These are phyloP conservation scores for Puccinellia tenuiflora DNA, from an alignment of 176 grass and related monocot genomes.

Conservation along the genomic window DNA sequence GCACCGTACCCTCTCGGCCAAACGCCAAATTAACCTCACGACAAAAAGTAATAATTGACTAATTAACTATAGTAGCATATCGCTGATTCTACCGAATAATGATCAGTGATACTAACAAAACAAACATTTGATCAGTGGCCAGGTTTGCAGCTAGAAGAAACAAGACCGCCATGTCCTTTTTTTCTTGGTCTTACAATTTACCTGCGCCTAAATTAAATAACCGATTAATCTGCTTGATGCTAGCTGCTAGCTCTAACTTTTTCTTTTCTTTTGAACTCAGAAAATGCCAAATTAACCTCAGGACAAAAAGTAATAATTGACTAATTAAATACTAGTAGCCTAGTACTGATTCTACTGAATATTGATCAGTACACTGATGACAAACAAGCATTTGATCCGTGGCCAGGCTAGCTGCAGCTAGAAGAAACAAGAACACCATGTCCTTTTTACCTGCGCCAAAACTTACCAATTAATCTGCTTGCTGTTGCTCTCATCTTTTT, in stretches of 20 bases:
- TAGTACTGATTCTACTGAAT: not conserved
- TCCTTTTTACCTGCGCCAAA: not conserved
- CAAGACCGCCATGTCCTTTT: not conserved
- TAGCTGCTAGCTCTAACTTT: not conserved
- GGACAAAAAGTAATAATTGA: not conserved
- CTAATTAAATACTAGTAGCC: not conserved
- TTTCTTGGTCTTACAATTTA: too few relatives aligned
- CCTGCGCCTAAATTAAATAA: not conserved
- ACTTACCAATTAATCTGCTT: not conserved
- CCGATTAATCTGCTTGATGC: not conserved
- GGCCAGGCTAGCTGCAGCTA: not conserved
- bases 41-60: not conserved
- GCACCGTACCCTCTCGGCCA: not conserved
- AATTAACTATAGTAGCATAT: not conserved
- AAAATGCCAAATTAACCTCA: not conserved
- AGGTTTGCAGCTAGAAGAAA: slow-evolving; percentile 22
- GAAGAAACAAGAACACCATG: slow-evolving; percentile 9
- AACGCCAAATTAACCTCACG: slow-evolving; percentile 10
- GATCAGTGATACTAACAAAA: slow-evolving; percentile 27
- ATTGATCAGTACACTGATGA: slow-evolving; percentile 23
- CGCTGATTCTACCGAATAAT: not conserved
- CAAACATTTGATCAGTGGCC: not conserved
- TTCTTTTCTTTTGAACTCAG: not conserved
- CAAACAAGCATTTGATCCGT: not conserved
- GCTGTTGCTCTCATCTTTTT: not conserved